These are phyloP conservation scores for Euphrasia arctica DNA, from an alignment of 305 asterid species.

Conservation along the genomic window DNA sequence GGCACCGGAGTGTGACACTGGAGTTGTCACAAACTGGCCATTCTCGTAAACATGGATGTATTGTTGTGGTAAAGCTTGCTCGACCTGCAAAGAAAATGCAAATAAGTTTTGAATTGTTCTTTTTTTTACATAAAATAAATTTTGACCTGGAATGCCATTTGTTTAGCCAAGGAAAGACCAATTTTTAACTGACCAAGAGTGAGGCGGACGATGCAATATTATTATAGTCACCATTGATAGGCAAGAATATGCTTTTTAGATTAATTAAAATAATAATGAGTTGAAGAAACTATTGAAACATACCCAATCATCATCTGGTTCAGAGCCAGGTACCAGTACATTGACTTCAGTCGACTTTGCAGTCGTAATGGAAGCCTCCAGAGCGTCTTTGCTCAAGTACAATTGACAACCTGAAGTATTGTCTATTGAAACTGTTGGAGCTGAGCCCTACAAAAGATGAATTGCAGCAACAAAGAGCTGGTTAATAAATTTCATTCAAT, in stretches of 20 bases:
- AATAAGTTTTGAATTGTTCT: background rate
- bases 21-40: slow-evolving; percentile 83
- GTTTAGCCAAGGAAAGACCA: background rate
- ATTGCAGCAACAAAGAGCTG: slow-evolving; percentile 12
- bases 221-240: background rate
- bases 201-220: background rate
- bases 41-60: slow-evolving; percentile 70
- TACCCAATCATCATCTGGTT: slow-evolving; percentile 92
- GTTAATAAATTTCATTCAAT: slow-evolving; percentile 4
- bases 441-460: slow-evolving; percentile 56
- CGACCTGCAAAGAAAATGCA: slow-evolving; percentile 50
- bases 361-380: slow-evolving; percentile 78
- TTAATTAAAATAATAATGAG: background rate
- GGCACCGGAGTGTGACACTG: slow-evolving; percentile 93
- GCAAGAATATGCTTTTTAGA: background rate
- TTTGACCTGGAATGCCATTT: background rate
- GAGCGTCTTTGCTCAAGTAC: slow-evolving; percentile 82
- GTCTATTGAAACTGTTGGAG: slow-evolving; percentile 93
- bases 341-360: slow-evolving; percentile 95
- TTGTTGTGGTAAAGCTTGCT: slow-evolving; percentile 93
- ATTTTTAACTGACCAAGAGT: background rate
- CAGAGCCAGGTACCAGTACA: slow-evolving; percentile 81
- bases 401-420: slow-evolving; percentile 93
- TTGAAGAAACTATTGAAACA: slow-evolving; percentile 21
- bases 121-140: background rate